Evolutionary conservation across 768 basidiomycete species (phyloP).

Genomic region (Wakefieldia striispora): DNA sequence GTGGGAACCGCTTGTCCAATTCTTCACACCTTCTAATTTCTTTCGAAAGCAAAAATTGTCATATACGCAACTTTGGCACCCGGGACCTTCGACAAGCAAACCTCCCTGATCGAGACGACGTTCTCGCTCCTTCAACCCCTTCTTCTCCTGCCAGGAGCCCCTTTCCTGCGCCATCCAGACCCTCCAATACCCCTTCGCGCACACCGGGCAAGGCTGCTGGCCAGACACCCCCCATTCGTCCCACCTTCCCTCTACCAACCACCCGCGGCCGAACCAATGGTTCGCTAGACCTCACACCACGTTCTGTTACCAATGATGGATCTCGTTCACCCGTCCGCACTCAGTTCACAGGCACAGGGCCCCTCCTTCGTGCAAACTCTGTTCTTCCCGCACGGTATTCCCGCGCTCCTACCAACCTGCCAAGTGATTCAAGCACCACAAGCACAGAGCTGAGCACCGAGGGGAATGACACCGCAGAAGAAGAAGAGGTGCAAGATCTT

Average conservation of each 20-base stretch:
- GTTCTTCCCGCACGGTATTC: slow-evolving; percentile 39
- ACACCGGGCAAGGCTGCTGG: slow-evolving; percentile 21
- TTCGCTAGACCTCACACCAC: slow-evolving; percentile 29
- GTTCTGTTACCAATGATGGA: slow-evolving; percentile 9
- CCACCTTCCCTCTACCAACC: slow-evolving; percentile 34
- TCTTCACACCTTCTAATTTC: neutral
- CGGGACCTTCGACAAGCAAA: slow-evolving; percentile 71
- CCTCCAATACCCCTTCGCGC: slow-evolving; percentile 9
- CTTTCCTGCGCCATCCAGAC: slow-evolving; percentile 13
- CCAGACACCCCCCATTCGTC: slow-evolving; percentile 28
- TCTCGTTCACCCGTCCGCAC: slow-evolving; percentile 28
- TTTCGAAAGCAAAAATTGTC: slow-evolving; percentile 70
- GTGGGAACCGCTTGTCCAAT: slow-evolving; percentile 23
- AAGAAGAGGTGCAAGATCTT: slow-evolving; percentile 27
- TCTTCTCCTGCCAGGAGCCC: slow-evolving; percentile 29
- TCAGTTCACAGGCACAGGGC: slow-evolving; percentile 27
- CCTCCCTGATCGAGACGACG: slow-evolving; percentile 49
- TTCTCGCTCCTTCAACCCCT: slow-evolving; percentile 32
- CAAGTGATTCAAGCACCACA: slow-evolving; percentile 8
- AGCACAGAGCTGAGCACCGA: slow-evolving; percentile 14
- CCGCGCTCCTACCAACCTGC: slow-evolving; percentile 15
- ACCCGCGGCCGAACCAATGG: slow-evolving; percentile 19
- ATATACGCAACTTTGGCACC: slow-evolving; percentile 77
- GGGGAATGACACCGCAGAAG: slow-evolving; percentile 26
- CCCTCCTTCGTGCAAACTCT: slow-evolving; percentile 42